A percentile compares a stretch with the other conserved stretches of the same genome.
phyloP scores from a whole-genome alignment of 2,329 filamentous ascomycete genomes.

The Aspergillus piperis region DNA sequence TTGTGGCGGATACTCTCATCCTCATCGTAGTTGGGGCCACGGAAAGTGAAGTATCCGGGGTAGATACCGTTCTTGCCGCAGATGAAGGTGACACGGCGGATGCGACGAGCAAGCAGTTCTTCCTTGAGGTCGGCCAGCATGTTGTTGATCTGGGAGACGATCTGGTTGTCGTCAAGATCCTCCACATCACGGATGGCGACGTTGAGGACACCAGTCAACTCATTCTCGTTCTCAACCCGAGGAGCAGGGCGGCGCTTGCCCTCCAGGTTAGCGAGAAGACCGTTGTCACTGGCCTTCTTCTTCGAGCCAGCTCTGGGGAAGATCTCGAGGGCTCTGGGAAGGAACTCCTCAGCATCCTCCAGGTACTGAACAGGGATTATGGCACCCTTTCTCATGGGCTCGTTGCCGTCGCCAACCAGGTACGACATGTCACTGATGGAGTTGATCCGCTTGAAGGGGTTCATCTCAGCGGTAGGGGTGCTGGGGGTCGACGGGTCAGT shows the following conservation, averaged over 20 bases:
- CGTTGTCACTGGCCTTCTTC: conserved; percentile 58
- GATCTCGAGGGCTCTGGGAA: conserved; percentile 79
- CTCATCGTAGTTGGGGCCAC: conserved; percentile 83
- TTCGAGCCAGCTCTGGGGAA: conserved; percentile 64
- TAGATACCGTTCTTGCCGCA: conserved; percentile 94
- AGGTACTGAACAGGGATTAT: conserved; percentile 92
- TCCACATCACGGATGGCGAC: conserved; percentile 89
- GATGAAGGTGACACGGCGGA: conserved; percentile 93
- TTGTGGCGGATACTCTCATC: conserved; percentile 96
- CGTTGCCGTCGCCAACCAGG: conserved; percentile 67
- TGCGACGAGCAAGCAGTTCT: conserved; percentile 75
- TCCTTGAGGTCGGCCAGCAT: conserved; percentile 80
- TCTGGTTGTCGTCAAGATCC: conserved; percentile 76
- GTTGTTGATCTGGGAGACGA: conserved; percentile 70
- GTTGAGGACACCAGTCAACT: conserved; percentile 89
- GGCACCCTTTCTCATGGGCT: conserved; percentile 86
- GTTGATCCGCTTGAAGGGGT: conserved; percentile 77
- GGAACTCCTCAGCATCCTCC: conserved; percentile 86
- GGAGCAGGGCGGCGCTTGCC: conserved; percentile 66
- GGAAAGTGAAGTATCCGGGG: conserved; percentile 97
- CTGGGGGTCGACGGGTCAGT: conserved; percentile 82
- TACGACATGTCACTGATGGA: conserved; percentile 98
- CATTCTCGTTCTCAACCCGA: conserved; percentile 65
- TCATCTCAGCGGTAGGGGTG: conserved; percentile 64
- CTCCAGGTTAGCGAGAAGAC: conserved; percentile 71